Evolutionary conservation across 2,329 filamentous ascomycete genomes (phyloP).

Genomic region (Diaporthe nobilis): DNA sequence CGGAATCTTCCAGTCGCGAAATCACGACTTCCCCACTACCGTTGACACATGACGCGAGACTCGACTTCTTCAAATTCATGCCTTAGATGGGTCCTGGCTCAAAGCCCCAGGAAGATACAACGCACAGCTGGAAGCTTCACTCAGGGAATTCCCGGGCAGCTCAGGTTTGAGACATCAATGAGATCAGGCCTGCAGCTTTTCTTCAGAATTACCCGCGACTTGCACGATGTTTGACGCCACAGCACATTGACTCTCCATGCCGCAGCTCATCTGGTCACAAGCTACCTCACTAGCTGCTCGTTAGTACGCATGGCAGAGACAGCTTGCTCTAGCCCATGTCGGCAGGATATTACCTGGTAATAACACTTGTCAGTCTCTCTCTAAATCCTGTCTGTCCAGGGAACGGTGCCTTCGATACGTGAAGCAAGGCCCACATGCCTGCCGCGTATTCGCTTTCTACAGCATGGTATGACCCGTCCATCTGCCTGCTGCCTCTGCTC

Average conservation of each 20-base stretch:
- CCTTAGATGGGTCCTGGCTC: slow-evolving; percentile 6
- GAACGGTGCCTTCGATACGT: background rate
- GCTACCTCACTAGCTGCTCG: slow-evolving; percentile 28
- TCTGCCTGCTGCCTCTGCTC: slow-evolving; percentile 13
- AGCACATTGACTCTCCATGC: slow-evolving; percentile 35
- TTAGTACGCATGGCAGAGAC: slow-evolving; percentile 31
- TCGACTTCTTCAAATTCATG: slow-evolving; percentile 22
- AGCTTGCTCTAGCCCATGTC: slow-evolving; percentile 12
- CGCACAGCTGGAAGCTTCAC: background rate
- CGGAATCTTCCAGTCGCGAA: slow-evolving; percentile 23
- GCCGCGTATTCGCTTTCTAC: slow-evolving; percentile 20
- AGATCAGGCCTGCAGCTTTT: slow-evolving; percentile 44
- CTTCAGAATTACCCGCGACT: slow-evolving; percentile 42
- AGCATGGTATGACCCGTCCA: slow-evolving; percentile 3
- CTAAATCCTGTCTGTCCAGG: background rate
- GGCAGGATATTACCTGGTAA: slow-evolving; percentile 19
- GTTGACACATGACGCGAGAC: slow-evolving; percentile 24
- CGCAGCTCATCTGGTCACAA: slow-evolving; percentile 35
- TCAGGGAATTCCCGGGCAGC: slow-evolving; percentile 20
- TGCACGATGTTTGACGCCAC: slow-evolving; percentile 42
- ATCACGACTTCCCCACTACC: slow-evolving; percentile 17
- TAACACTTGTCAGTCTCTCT: slow-evolving; percentile 7
- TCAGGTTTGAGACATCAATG: slow-evolving; percentile 43
- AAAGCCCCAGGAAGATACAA: slow-evolving; percentile 2
- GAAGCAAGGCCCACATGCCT: slow-evolving; percentile 9